A percentile compares a stretch with the other conserved stretches of the same genome.
Evolutionary conservation across 768 basidiomycete genomes (phyloP).

Genomic region (Tricholoma saponaceum): DNA sequence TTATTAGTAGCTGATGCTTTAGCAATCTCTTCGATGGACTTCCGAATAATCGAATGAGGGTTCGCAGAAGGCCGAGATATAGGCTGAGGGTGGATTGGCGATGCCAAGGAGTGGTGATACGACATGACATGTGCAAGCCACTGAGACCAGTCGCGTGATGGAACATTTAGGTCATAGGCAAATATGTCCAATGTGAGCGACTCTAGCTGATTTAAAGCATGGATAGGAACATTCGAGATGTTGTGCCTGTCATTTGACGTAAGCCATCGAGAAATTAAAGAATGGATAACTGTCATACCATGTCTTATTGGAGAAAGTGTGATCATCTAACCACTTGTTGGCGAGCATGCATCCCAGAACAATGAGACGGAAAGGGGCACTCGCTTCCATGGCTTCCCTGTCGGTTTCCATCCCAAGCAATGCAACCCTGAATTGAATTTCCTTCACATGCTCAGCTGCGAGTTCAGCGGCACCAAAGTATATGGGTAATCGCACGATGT

Average conservation of each 20-base stretch:
- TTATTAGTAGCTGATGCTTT: conserved; percentile 38
- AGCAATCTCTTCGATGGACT: conserved; percentile 65
- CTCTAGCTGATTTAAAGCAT: conserved; percentile 67
- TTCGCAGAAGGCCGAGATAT: conserved; percentile 75
- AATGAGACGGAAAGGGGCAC: conserved; percentile 68
- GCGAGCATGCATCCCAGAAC: conserved; percentile 82
- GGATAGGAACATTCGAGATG: conserved; percentile 72
- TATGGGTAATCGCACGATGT: conserved; percentile 73
- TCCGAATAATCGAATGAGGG: conserved; percentile 65
- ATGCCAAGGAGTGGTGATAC: conserved; percentile 61
- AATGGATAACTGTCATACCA: conserved; percentile 47
- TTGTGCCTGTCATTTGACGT: conserved; percentile 53
- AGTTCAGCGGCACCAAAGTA: conserved; percentile 54
- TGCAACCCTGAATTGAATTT: conserved; percentile 58
- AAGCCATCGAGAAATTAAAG: conserved; percentile 5
- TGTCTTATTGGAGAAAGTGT: conserved; percentile 87
- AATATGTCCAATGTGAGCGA: conserved; percentile 68
- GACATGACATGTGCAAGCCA: conserved; percentile 67
- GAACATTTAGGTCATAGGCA: conserved; percentile 64
- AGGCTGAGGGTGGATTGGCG: conserved; percentile 61
- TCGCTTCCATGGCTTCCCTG: conserved; percentile 47
- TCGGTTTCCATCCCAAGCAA: conserved; percentile 51
- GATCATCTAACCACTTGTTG: conserved; percentile 87
- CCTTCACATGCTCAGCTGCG: conserved; percentile 51
- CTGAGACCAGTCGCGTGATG: conserved; percentile 58